Evolutionary conservation across 1,284 basidiomycete genomes (phyloP).

Genomic region (Termitomyces sp.): DNA sequence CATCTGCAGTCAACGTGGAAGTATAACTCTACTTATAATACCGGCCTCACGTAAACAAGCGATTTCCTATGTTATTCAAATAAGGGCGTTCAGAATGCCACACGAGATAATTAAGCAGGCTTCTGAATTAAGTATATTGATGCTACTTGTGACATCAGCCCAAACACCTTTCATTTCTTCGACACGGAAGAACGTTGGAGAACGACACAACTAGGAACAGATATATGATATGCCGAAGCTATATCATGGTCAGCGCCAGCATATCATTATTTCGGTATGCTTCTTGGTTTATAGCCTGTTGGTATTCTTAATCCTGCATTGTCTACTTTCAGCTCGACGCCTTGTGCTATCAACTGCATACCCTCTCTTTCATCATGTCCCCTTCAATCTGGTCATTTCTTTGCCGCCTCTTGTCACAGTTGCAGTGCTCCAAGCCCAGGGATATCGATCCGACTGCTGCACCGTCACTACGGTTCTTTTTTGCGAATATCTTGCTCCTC

Average conservation of each 20-base stretch:
- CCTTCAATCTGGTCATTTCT: constrained; percentile 57
- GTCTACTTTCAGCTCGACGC: constrained; percentile 50
- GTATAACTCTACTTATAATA: neutral
- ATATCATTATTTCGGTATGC: constrained; percentile 69
- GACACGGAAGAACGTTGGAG: constrained; percentile 3
- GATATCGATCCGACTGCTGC: constrained; percentile 47
- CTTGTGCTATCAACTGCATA: constrained; percentile 66
- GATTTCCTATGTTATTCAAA: neutral
- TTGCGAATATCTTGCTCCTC: constrained; percentile 49
- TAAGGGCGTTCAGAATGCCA: too few relatives aligned
- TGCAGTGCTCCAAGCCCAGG: constrained; percentile 58
- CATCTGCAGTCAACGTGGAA: neutral
- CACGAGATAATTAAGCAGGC: constrained; percentile 1
- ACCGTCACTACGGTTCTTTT: constrained; percentile 60
- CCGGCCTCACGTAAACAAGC: neutral
- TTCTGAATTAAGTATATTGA: neutral
- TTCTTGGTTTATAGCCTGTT: constrained; percentile 1
- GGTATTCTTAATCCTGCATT: constrained; percentile 8
- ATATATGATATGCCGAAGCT: constrained; percentile 67
- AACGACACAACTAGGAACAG: constrained; percentile 1
- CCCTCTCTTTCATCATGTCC: constrained; percentile 69
- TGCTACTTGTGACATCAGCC: neutral
- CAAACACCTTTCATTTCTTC: neutral
- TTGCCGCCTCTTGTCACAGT: constrained; percentile 53
- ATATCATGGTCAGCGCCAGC: constrained; percentile 69